phyloP scores from a whole-genome alignment of 1,139 yeast species.

The Magnusiomyces paraingens region DNA sequence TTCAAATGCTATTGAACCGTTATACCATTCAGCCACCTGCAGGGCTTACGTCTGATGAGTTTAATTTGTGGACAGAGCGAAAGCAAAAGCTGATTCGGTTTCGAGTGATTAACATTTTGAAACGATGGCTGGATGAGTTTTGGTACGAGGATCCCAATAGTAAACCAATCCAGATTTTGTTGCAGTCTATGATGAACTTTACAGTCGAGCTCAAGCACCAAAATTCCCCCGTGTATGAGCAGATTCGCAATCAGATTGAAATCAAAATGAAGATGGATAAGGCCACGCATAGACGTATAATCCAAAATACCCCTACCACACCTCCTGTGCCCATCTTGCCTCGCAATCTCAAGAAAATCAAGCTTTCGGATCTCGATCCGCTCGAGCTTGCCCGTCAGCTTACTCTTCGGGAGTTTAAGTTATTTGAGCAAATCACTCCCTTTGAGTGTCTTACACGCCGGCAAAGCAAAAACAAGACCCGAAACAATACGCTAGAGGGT shows the following conservation, averaged over 20 bases:
- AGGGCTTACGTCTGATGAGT: slow-evolving; percentile 78
- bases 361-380: slow-evolving; percentile 55
- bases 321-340: slow-evolving; percentile 28
- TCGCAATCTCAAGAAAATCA: slow-evolving; percentile 22
- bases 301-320: slow-evolving; percentile 21
- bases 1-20: slow-evolving; percentile 55
- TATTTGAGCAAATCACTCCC: slow-evolving; percentile 61
- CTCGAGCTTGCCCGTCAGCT: slow-evolving; percentile 78
- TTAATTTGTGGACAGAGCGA: slow-evolving; percentile 69
- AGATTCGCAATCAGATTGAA: slow-evolving; percentile 21
- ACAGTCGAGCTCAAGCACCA: slow-evolving; percentile 45
- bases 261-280: slow-evolving; percentile 25
- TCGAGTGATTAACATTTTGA: slow-evolving; percentile 66
- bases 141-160: slow-evolving; percentile 50
- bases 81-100: slow-evolving; percentile 60
- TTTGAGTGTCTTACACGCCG: slow-evolving; percentile 75
- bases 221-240: slow-evolving; percentile 36
- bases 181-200: slow-evolving; percentile 52
- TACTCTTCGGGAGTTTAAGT: slow-evolving; percentile 67
- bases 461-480: slow-evolving; percentile 34
- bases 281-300: slow-evolving; percentile 16
- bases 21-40: slow-evolving; percentile 80
- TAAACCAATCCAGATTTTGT: slow-evolving; percentile 25
- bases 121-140: slow-evolving; percentile 61
- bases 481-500: slow-evolving; percentile 13